phyloP scores from a whole-genome alignment of 2,329 filamentous ascomycete species.

The Cordyceps tenuipes region DNA sequence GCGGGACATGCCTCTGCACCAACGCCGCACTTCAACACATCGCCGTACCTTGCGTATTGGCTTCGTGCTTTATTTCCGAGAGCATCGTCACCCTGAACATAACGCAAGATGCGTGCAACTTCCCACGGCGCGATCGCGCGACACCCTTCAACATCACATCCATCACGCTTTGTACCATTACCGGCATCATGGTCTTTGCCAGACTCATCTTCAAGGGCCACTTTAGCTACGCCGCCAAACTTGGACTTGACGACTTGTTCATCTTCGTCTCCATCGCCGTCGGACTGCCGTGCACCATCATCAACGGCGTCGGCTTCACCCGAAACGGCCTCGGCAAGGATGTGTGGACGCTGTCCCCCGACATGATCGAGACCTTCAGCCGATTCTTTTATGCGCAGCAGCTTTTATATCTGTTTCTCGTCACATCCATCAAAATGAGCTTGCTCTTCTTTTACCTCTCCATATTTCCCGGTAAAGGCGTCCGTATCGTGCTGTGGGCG shows the following conservation, averaged over 20 bases:
- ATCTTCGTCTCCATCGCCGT: slow-evolving; percentile 21
- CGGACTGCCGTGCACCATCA: slow-evolving; percentile 23
- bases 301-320: slow-evolving; percentile 24
- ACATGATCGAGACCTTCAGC: slow-evolving; percentile 34
- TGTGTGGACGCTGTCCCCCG: slow-evolving; percentile 38
- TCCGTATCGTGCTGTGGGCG: slow-evolving; percentile 33
- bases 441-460: slow-evolving; percentile 48
- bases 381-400: slow-evolving; percentile 36
- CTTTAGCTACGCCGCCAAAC: slow-evolving; percentile 22
- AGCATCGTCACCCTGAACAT: slow-evolving; percentile 14
- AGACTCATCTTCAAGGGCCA: slow-evolving; percentile 33
- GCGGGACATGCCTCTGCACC: neutral
- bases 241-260: slow-evolving; percentile 32
- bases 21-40: neutral
- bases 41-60: neutral
- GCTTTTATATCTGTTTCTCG: slow-evolving; percentile 37
- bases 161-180: slow-evolving; percentile 26
- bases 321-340: slow-evolving; percentile 40
- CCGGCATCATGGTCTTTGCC: slow-evolving; percentile 32
- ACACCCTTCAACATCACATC: slow-evolving; percentile 26
- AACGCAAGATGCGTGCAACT: slow-evolving; percentile 21
- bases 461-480: slow-evolving; percentile 37
- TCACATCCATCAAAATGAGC: slow-evolving; percentile 41
- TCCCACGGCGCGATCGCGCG: slow-evolving; percentile 23
- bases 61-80: neutral